phyloP scores from a whole-genome alignment of 2,329 filamentous ascomycete species.

The Trichophyton rubrum region DNA sequence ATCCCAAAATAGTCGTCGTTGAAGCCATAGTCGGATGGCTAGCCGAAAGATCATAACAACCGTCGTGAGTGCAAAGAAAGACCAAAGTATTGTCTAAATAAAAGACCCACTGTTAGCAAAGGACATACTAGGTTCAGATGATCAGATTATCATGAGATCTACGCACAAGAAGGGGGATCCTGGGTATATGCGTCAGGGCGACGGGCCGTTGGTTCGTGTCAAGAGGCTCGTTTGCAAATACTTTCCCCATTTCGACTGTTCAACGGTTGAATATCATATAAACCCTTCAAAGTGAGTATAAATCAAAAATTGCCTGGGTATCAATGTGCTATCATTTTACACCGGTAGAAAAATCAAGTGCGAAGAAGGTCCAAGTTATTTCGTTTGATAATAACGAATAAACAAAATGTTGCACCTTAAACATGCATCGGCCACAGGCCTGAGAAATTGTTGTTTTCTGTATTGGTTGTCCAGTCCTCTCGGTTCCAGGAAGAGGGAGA shows the following conservation, averaged over 20 bases:
- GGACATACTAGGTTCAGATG: not conserved
- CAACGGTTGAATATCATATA: not conserved
- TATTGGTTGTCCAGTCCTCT: not conserved
- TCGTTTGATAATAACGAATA: not conserved
- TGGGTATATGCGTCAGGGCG: not conserved
- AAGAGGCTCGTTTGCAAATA: not conserved
- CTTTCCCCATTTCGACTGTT: not conserved
- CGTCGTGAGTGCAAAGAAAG: constrained; percentile 9
- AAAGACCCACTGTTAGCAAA: not conserved
- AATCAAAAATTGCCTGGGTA: not conserved
- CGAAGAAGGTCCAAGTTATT: not conserved
- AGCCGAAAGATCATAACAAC: constrained; percentile 7
- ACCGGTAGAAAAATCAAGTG: not conserved
- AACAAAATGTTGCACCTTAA: not conserved
- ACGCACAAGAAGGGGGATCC: not conserved
- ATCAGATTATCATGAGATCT: not conserved
- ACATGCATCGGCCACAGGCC: not conserved
- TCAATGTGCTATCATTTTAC: not conserved
- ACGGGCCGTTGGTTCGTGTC: not conserved
- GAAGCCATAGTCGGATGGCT: constrained; percentile 10
- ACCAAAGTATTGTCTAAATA: constrained; percentile 8
- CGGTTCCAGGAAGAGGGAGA: not conserved
- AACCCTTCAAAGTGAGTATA: not conserved
- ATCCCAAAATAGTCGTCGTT: constrained; percentile 10
- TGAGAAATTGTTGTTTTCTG: not conserved